Evolutionary conservation across 1,284 basidiomycete species (phyloP).

Genomic region (Earliella scabrosa): DNA sequence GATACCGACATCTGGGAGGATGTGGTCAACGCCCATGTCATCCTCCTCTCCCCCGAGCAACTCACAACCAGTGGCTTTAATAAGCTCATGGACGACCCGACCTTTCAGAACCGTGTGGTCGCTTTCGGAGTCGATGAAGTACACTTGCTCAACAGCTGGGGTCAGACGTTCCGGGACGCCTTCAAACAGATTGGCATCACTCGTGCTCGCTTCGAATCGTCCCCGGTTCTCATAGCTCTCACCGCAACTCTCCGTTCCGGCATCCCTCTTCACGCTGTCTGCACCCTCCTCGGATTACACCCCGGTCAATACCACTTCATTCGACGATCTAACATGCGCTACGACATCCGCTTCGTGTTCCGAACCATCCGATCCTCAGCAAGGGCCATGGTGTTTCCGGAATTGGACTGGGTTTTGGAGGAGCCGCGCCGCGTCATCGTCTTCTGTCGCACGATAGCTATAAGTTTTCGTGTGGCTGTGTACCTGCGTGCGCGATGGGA

Average conservation of each 20-base stretch:
- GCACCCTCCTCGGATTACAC: constrained; percentile 13
- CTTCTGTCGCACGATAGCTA: constrained; percentile 9
- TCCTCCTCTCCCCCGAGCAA: constrained; percentile 2
- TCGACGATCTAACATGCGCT: constrained; percentile 20
- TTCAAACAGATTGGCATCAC: background rate
- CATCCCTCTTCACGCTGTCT: constrained; percentile 1
- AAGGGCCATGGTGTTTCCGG: constrained; percentile 5
- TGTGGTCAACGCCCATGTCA: background rate
- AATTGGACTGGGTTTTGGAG: constrained; percentile 17
- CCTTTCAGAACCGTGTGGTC: background rate
- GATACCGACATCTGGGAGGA: background rate
- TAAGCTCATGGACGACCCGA: background rate
- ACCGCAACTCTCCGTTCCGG: background rate
- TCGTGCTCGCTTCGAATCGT: background rate
- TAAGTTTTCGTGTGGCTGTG: background rate
- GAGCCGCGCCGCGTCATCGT: constrained; percentile 3
- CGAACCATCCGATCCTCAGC: constrained; percentile 7
- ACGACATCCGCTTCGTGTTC: constrained; percentile 21
- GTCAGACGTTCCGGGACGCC: background rate
- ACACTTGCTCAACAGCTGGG: background rate
- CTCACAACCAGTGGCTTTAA: background rate
- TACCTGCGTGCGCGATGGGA: background rate
- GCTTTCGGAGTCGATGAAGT: background rate
- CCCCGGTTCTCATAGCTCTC: background rate
- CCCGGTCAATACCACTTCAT: constrained; percentile 15